Evolutionary conservation across 352 stramenopile genomes (phyloP), one percentile per base, ranked within the genome.

Genomic region (Vaucheria bursata): DNA sequence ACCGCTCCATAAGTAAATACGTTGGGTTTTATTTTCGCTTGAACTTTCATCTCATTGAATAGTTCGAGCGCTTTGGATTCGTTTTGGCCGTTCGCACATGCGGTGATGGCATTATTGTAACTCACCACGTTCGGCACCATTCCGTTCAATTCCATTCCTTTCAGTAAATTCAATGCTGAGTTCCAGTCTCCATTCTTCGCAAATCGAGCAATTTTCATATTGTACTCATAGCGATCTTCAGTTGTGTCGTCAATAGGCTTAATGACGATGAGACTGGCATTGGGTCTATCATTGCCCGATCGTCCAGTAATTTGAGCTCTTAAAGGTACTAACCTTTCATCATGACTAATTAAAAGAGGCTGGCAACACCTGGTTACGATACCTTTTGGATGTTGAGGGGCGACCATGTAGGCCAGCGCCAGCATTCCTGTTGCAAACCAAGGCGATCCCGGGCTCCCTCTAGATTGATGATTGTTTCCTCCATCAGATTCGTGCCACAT

Each of bases 41-140:
- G 50, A 49, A 73, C 53, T 31, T 35, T 76, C 78, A 85, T 79
- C 38, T 75, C 59, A 0, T 76, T 66, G 69, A 85, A 85, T n/a
- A 85, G 40, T 29, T 71, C 74, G 32, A 73, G 38, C 7, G 72
- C 78, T 38, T 36, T 33, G 37, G 80, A 49, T 32, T 66, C 34
- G 49, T 85, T 77, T 49, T 78, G 77, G 29, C 40, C 75, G 32
- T 85, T 82, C 8, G 78, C 80, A 32, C 71, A 85, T 7, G 68
- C 78, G 1, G 69, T 77, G 49, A 85, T 85, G 31, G 77, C 74
- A 37, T 80, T 85, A 49, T 85, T 85, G 59, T 83, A 85, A 34
- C 73, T 85, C n/a, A 85, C 75, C 18, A 85, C 64, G 49, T 84
- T 85, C 4, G 80, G 69, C 35, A 77, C 45, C 35, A 84, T 45